Conservation (phyloP, 176 grass and related monocot species). For the Urochloa ruziziensis region DNA sequence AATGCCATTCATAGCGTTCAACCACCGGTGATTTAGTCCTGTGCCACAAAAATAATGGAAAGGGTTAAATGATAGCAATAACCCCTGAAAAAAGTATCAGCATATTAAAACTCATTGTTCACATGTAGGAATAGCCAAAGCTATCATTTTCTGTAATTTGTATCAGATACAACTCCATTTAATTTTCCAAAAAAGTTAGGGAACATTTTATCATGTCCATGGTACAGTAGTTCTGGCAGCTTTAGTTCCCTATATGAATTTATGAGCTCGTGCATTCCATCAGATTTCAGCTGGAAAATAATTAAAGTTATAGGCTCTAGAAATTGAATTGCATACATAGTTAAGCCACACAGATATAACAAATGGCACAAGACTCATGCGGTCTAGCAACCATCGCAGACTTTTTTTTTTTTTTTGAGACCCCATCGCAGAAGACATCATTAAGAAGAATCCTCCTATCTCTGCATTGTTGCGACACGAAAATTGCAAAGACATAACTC, state of each 20-base stretch:
- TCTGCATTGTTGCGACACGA: background rate
- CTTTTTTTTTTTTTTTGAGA: too few species aligned
- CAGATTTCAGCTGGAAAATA: too few species aligned
- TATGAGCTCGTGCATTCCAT: too few species aligned
- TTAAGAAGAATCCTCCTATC: background rate
- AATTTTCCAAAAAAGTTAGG: slow-evolving; percentile 3
- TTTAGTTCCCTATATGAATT: background rate
- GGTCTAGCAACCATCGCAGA: background rate
- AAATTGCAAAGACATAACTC: background rate
- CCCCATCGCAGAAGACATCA: too few species aligned
- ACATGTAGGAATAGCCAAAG: background rate
- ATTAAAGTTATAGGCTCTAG: too few species aligned
- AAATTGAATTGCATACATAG: too few species aligned
- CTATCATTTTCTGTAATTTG: background rate
- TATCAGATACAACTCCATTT: background rate
- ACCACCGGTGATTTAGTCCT: slow-evolving; percentile 58
- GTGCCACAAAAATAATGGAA: slow-evolving; percentile 1
- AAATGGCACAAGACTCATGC: background rate
- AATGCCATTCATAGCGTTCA: slow-evolving; percentile 40
- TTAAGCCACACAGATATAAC: too few species aligned
- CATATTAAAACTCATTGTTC: background rate
- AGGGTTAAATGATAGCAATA: background rate
- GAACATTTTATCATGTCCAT: background rate
- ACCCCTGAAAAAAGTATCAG: background rate
- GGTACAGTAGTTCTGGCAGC: background rate